Evolutionary conservation across 2,329 filamentous ascomycete species (phyloP).

Genomic region (Colletotrichum tofieldiae): DNA sequence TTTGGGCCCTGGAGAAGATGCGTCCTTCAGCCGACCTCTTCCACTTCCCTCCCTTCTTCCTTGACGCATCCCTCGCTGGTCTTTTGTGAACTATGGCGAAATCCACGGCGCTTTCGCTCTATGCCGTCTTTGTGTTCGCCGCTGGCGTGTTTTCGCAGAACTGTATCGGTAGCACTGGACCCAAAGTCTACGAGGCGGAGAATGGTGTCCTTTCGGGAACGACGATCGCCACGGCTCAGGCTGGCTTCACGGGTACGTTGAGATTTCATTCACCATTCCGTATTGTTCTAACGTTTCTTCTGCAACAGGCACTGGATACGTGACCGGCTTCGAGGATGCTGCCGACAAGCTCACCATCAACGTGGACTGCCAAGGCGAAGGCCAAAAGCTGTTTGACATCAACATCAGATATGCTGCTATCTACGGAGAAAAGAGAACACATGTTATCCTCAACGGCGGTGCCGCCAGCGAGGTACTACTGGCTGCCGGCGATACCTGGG

Average conservation of each 20-base stretch:
- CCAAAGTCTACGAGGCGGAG: slow-evolving; percentile 57
- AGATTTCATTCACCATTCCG: too few species aligned
- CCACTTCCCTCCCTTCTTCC: background rate
- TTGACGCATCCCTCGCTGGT: slow-evolving; percentile 5
- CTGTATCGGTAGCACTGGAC: slow-evolving; percentile 37
- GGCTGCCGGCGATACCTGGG: slow-evolving; percentile 56
- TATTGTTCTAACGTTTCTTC: background rate
- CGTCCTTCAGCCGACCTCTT: slow-evolving; percentile 3
- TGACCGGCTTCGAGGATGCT: slow-evolving; percentile 60
- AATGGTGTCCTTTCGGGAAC: slow-evolving; percentile 58
- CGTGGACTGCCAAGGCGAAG: slow-evolving; percentile 50
- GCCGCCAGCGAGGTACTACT: slow-evolving; percentile 59
- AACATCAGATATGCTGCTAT: slow-evolving; percentile 61
- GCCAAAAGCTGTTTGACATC: slow-evolving; percentile 60
- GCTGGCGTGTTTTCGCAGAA: slow-evolving; percentile 35
- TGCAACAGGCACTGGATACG: slow-evolving; percentile 60
- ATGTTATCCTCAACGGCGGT: slow-evolving; percentile 60
- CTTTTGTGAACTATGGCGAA: slow-evolving; percentile 31
- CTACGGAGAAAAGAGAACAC: slow-evolving; percentile 62
- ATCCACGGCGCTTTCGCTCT: slow-evolving; percentile 30
- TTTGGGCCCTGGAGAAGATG: background rate
- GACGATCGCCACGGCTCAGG: slow-evolving; percentile 54
- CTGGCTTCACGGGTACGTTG: slow-evolving; percentile 56
- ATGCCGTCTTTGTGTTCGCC: slow-evolving; percentile 31
- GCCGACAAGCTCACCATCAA: slow-evolving; percentile 62